Conservation (phyloP, 345 rosid species). For the Citrus glauca region DNA sequence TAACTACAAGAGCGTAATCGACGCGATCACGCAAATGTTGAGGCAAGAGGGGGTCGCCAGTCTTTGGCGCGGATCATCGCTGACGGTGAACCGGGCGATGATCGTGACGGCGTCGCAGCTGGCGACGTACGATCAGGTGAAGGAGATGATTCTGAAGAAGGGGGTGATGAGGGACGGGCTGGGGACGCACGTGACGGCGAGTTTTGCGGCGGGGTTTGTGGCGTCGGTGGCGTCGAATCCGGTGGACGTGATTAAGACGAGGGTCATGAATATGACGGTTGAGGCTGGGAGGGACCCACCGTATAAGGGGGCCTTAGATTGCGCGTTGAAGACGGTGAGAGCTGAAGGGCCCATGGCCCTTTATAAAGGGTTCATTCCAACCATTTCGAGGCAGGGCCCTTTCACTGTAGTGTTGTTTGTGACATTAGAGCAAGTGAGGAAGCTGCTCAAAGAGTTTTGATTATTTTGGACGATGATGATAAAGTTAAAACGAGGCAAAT, state of each 20-base stretch:
- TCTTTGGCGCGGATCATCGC: slow-evolving; percentile 72
- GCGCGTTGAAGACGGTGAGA: slow-evolving; percentile 59
- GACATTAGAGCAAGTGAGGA: slow-evolving; percentile 72
- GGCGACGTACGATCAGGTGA: slow-evolving; percentile 72
- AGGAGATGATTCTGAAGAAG: slow-evolving; percentile 49
- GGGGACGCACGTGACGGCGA: slow-evolving; percentile 70
- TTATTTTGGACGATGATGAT: not conserved
- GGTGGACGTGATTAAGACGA: slow-evolving; percentile 78
- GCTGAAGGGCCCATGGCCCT: slow-evolving; percentile 67
- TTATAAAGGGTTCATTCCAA: slow-evolving; percentile 72
- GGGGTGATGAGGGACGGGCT: slow-evolving; percentile 55
- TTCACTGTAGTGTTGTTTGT: slow-evolving; percentile 78
- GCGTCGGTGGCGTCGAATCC: slow-evolving; percentile 84
- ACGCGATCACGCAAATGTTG: slow-evolving; percentile 60
- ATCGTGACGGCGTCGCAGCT: slow-evolving; percentile 73
- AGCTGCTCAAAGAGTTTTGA: slow-evolving; percentile 53
- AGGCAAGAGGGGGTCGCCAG: slow-evolving; percentile 61
- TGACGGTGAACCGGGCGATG: slow-evolving; percentile 82
- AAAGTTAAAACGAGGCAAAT: no score
- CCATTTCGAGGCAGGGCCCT: slow-evolving; percentile 78
- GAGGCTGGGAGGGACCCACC: slow-evolving; percentile 44
- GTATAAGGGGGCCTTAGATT: slow-evolving; percentile 62
- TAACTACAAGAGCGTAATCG: slow-evolving; percentile 59
- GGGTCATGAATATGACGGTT: slow-evolving; percentile 84
- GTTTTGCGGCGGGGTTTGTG: slow-evolving; percentile 72